Evolutionary conservation across 2,329 filamentous ascomycete genomes (phyloP).

Genomic region (Lachnellula willkommii): DNA sequence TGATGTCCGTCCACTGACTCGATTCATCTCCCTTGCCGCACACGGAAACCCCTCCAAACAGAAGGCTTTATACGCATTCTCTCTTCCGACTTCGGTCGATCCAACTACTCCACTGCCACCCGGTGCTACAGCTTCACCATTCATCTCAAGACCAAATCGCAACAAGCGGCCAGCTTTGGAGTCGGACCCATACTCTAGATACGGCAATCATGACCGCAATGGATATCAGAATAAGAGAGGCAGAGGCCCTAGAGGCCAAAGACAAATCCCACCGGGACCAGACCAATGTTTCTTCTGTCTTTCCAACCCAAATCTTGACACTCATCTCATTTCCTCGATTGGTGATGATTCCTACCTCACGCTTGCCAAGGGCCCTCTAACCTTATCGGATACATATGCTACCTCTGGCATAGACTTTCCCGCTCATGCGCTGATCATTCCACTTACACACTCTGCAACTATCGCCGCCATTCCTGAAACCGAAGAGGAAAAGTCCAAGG

Average conservation of each 20-base stretch:
- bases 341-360: constrained; percentile 84
- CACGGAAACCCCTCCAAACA: constrained; percentile 72
- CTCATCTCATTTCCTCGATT: constrained; percentile 85
- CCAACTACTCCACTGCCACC: constrained; percentile 55
- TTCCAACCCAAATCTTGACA: constrained; percentile 75
- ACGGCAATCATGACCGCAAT: constrained; percentile 41
- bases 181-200: constrained; percentile 47
- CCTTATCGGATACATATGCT: constrained; percentile 62
- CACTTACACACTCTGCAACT: constrained; percentile 74
- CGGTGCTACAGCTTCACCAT: constrained; percentile 73
- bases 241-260: constrained; percentile 43
- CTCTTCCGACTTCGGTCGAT: constrained; percentile 59
- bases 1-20: constrained; percentile 60
- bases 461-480: constrained; percentile 55
- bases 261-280: constrained; percentile 59
- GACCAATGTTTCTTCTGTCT: constrained; percentile 93
- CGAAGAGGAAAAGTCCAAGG: constrained; percentile 45
- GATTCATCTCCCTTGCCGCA: constrained; percentile 84
- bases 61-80: constrained; percentile 77
- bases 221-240: constrained; percentile 39
- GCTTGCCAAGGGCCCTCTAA: constrained; percentile 84
- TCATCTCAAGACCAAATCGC: constrained; percentile 46
- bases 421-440: constrained; percentile 85
- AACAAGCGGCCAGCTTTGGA: constrained; percentile 53
- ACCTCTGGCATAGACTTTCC: constrained; percentile 66